Evolutionary conservation across 2,329 filamentous ascomycete genomes (phyloP).

Genomic region (Dothistroma pini): DNA sequence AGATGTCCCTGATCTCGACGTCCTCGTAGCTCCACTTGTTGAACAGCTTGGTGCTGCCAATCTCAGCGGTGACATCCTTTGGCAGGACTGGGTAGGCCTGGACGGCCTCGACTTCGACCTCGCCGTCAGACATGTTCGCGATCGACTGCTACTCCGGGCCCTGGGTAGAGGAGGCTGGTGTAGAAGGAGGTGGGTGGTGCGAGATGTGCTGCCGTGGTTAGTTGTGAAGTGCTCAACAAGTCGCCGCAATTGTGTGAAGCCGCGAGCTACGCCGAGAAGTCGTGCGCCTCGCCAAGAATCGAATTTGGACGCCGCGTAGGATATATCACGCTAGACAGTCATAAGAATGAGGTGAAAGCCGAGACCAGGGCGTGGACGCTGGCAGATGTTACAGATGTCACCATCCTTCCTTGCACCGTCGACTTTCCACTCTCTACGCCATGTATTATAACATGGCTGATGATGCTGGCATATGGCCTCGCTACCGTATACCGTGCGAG

Average conservation of each 20-base stretch:
- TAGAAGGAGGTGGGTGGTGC: neutral
- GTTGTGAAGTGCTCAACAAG: constrained; percentile 1
- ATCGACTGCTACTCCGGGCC: neutral
- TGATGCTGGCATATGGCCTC: too few relatives aligned
- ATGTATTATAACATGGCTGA: too few relatives aligned
- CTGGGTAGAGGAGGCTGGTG: neutral
- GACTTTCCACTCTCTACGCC: too few relatives aligned
- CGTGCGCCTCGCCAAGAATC: too few relatives aligned
- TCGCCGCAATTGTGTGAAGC: constrained; percentile 1
- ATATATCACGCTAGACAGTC: too few relatives aligned
- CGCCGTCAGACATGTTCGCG: constrained; percentile 86
- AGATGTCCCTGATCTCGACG: constrained; percentile 99
- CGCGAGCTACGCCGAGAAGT: neutral
- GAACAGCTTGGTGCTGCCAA: constrained; percentile 93
- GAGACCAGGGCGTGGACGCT: too few relatives aligned
- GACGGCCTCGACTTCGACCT: constrained; percentile 92
- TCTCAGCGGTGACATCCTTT: constrained; percentile 86
- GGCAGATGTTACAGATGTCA: too few relatives aligned
- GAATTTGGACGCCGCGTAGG: too few relatives aligned
- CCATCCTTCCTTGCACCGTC: too few relatives aligned
- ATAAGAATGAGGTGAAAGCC: too few relatives aligned
- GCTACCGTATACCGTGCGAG: too few relatives aligned
- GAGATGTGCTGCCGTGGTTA: constrained; percentile 5
- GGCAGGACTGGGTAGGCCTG: constrained; percentile 76
- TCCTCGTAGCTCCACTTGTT: constrained; percentile 99